Evolutionary conservation across 176 grass and related monocot genomes (phyloP), one percentile per base, ranked within the genome.

Genomic region (Juncus inflexus): DNA sequence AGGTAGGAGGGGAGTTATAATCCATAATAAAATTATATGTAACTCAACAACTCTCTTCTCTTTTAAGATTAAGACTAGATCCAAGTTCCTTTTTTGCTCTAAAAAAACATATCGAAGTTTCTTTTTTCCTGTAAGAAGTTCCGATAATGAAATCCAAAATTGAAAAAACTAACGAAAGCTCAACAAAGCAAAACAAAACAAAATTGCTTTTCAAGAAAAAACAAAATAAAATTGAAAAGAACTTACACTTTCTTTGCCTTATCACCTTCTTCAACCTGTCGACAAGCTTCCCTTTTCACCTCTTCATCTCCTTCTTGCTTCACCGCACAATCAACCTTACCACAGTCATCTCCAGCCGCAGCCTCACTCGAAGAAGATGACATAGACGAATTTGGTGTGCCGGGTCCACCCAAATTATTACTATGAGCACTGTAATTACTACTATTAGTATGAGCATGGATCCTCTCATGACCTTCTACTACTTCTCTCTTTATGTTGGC

Each of bases 211-310:
- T 8, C 42, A 78, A 40, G 54, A 74, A 84, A 74, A 49, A 15
- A 64, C 50, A 62, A 5, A 41, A 43, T 28, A 28, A 28, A 28
- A 28, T 28, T 28, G 19, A 28, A 68, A 50, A 39, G 7, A 52
- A 76, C 87, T 75, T 77, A 97, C 94, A 77, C 79, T 89, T 89
- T 89, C 82, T 97, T 89, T 58, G 12, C 55, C 64, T 84, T 94
- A 72, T 87, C 83, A 45, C 42, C 77, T n/a, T 84, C 81, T 4
- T 84, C 72, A 0, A 73, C 84, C 2, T 55, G 76, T 59, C 47
- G 64, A 41, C 50, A 75, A 15, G 9, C 41, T 72, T 63, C 69
- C 62, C 76, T 62, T 80, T 77, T 75, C 15, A 78, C 74, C 56
- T 86, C 79, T 11, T 73, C 76, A 3, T 90, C 74, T 83, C 87